Percentiles rank a stretch among this genome's conserved stretches.
Conservation (phyloP, 306 rosid genomes). For the Gynostemma pentaphyllum region DNA sequence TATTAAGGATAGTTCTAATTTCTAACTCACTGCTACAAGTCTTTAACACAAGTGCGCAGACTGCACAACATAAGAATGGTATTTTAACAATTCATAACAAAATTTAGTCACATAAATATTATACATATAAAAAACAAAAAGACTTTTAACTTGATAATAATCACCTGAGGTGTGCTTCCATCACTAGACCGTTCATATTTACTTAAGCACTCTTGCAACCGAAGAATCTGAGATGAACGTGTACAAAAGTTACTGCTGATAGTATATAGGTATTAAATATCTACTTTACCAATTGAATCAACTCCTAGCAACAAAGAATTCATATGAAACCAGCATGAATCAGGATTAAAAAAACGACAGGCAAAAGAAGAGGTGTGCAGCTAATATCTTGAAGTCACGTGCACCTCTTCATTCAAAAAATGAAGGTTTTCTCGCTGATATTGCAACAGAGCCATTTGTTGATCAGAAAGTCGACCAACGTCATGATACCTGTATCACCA, state of each 20-base stretch:
- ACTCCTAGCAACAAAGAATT: not conserved
- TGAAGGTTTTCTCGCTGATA: conserved; percentile 98
- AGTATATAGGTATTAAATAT: not conserved
- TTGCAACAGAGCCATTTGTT: conserved; percentile 99
- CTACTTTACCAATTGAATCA: not conserved
- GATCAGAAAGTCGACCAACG: conserved; percentile 87
- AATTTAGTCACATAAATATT: not conserved
- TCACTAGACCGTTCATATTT: conserved; percentile 80
- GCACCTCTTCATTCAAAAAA: conserved; percentile 98
- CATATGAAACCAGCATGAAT: not conserved
- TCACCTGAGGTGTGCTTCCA: conserved; percentile 93
- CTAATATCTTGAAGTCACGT: conserved; percentile 18
- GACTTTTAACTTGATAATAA: conserved; percentile 5
- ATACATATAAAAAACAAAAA: not conserved
- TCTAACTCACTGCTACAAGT: not conserved
- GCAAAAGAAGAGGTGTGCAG: not conserved
- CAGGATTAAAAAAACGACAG: not conserved
- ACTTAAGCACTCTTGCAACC: conserved; percentile 81
- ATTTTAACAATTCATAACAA: not conserved
- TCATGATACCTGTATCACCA: conserved; percentile 66
- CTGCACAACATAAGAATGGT: not conserved
- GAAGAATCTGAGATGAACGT: conserved; percentile 57
- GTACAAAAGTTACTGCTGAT: not conserved
- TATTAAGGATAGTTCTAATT: not conserved
- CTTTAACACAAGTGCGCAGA: not conserved